These are phyloP conservation scores for Hordeum pubiflorum DNA, from an alignment of 202 grass and related monocot genomes.

Conservation along the genomic window DNA sequence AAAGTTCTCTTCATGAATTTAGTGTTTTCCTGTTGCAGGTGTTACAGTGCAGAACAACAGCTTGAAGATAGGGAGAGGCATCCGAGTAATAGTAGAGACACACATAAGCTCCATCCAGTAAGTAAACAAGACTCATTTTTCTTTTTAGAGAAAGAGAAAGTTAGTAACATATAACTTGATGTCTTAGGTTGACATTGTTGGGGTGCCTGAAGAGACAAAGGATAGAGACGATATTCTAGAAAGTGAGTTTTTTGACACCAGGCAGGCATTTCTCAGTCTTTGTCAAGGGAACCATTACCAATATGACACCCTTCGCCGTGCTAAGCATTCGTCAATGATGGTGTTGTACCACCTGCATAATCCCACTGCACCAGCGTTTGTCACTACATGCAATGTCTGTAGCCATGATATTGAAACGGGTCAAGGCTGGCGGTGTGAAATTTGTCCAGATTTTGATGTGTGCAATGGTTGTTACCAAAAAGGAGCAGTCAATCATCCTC, in stretches of 20 bases:
- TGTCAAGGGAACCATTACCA: constrained; percentile 99
- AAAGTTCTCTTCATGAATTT: constrained; percentile 10
- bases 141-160: neutral
- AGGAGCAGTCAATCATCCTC: constrained; percentile 72
- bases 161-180: constrained; percentile 27
- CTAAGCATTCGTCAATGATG: constrained; percentile 99
- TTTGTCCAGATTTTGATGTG: constrained; percentile 96
- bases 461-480: constrained; percentile 90
- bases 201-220: constrained; percentile 67
- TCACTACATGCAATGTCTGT: constrained; percentile 86
- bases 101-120: constrained; percentile 76
- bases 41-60: constrained; percentile 60
- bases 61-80: constrained; percentile 85
- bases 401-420: constrained; percentile 89
- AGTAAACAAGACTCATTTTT: constrained; percentile 20
- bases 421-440: constrained; percentile 96
- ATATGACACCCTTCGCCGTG: constrained; percentile 91
- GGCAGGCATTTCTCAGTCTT: constrained; percentile 92
- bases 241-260: constrained; percentile 97
- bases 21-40: constrained; percentile 49
- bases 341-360: constrained; percentile 99
- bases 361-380: constrained; percentile 90
- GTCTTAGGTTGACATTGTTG: constrained; percentile 70
- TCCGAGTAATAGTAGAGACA: constrained; percentile 61
- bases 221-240: constrained; percentile 95